A percentile compares a stretch with the other conserved stretches of the same genome.
phyloP scores from a whole-genome alignment of 2,329 filamentous ascomycete species.

The Cladorrhinum sp. region DNA sequence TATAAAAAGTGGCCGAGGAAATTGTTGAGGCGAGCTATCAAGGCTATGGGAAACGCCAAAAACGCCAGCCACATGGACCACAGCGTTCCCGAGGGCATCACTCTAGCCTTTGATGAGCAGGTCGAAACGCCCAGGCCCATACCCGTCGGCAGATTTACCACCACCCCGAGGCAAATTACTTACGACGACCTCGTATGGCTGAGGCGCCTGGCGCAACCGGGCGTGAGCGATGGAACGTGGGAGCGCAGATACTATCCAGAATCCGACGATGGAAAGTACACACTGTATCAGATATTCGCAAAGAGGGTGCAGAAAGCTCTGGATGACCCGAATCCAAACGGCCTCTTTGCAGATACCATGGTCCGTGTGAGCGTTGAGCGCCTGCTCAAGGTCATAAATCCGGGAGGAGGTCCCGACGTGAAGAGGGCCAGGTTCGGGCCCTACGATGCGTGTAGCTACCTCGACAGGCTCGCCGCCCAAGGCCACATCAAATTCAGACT shows the following conservation, averaged over 20 bases:
- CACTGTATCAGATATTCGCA: conserved; percentile 34
- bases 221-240: conserved; percentile 27
- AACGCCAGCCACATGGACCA: conserved; percentile 11
- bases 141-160: conserved; percentile 13
- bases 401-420: conserved; percentile 23
- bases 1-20: background rate
- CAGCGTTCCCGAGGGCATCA: background rate
- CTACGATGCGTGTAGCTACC: conserved; percentile 32
- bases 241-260: conserved; percentile 15
- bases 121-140: background rate
- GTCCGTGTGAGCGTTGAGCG: conserved; percentile 27
- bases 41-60: background rate
- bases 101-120: background rate
- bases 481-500: conserved; percentile 29
- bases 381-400: conserved; percentile 32
- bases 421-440: conserved; percentile 29
- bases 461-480: conserved; percentile 30
- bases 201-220: conserved; percentile 31
- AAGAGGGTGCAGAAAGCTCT: conserved; percentile 33
- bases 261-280: conserved; percentile 25
- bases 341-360: conserved; percentile 27
- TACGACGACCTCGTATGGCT: conserved; percentile 35
- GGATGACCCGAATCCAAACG: conserved; percentile 28
- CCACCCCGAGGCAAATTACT: conserved; percentile 18
- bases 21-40: background rate